Evolutionary conservation across 2,329 filamentous ascomycete species (phyloP), one percentile per base, ranked within the genome.

Genomic region (Verticillium isaacii): DNA sequence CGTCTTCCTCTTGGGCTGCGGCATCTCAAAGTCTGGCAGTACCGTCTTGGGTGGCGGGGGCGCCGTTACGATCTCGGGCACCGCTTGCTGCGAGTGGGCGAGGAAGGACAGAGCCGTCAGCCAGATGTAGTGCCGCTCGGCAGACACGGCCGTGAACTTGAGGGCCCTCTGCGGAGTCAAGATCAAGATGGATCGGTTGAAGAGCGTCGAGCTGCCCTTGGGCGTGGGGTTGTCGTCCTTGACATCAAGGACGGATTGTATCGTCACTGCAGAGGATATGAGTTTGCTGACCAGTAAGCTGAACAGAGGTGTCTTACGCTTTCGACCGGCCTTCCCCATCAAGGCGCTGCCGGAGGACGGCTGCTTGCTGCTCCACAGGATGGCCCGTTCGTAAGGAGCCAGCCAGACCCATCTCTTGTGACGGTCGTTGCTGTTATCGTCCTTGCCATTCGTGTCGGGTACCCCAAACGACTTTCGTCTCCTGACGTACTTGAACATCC

Each of bases 321-420:
- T 99, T 68, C 95, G 89, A 60, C 95, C 95, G 72, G 90, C 90
- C 80, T 98, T 99, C 67, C 95, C 95, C 82, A 98, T 84, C 74
- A 99, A 77, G 36, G 93, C 94, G 69, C 87, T 90, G 36, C 93
- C 93, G 68, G 89, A 92, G 11, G 89, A 92, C 17, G 95, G 95
- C 76, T 99, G 95, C 81, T 96, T 97, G 82, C 90, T 96, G 75
- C 94, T 97, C 95, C 95, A 99, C 75, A 99, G 91, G 63, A 99
- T 94, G 14, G 94, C 90, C 65, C 93, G 85, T 76, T 99, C 95
- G 71, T 99, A 98, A 2, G 95, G 95, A 19, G 94, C 95, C 65
- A 99, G 85, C 95, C 95, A 99, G 2, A 99, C 95, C 95, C 95
- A 99, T 74, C 95, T 85, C 78, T 93, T 97, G 74, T 99, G 95